Percentiles rank a stretch among this genome's conserved stretches.
Evolutionary conservation across 2,329 filamentous ascomycete species (phyloP).

Genomic region (Microdochium bolleyi): DNA sequence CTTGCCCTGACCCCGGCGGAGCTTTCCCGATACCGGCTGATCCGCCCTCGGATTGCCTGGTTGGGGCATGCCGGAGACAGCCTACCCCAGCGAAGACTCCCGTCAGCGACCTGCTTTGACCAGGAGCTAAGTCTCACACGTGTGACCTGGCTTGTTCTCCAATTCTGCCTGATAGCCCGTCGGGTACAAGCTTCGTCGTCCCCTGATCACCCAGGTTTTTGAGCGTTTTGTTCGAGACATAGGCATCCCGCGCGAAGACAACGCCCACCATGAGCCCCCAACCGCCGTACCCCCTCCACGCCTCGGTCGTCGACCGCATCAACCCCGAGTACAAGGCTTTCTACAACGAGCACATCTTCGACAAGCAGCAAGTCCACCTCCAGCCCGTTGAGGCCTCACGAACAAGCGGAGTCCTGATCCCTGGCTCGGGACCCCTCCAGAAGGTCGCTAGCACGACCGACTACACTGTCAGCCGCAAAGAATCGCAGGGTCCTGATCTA

Average conservation of each 20-base stretch:
- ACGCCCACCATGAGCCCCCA: slow-evolving; percentile 1
- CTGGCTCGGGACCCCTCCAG: slow-evolving; percentile 38
- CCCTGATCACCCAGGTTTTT: too few species aligned
- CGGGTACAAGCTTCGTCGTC: too few species aligned
- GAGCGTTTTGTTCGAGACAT: too few species aligned
- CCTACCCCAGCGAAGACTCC: background rate
- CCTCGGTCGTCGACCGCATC: slow-evolving; percentile 33
- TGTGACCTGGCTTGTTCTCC: too few species aligned
- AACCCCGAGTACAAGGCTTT: slow-evolving; percentile 42
- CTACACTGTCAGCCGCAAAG: slow-evolving; percentile 29
- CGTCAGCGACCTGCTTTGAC: too few species aligned
- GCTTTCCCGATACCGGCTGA: background rate
- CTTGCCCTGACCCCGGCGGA: too few species aligned
- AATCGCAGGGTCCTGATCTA: slow-evolving; percentile 39
- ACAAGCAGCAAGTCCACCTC: slow-evolving; percentile 44
- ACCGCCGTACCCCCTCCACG: slow-evolving; percentile 35
- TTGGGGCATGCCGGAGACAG: background rate
- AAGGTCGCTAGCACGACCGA: slow-evolving; percentile 38
- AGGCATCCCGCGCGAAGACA: too few species aligned
- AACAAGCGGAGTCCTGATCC: slow-evolving; percentile 40
- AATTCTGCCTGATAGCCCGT: too few species aligned
- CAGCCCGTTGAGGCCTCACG: slow-evolving; percentile 44
- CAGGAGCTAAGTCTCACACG: too few species aligned
- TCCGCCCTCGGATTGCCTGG: background rate
- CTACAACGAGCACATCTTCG: slow-evolving; percentile 41